Percentiles rank a stretch among this genome's conserved stretches.
These are phyloP conservation scores for Metroxylon sagu DNA, from an alignment of 176 grass and related monocot genomes.

Conservation along the genomic window DNA sequence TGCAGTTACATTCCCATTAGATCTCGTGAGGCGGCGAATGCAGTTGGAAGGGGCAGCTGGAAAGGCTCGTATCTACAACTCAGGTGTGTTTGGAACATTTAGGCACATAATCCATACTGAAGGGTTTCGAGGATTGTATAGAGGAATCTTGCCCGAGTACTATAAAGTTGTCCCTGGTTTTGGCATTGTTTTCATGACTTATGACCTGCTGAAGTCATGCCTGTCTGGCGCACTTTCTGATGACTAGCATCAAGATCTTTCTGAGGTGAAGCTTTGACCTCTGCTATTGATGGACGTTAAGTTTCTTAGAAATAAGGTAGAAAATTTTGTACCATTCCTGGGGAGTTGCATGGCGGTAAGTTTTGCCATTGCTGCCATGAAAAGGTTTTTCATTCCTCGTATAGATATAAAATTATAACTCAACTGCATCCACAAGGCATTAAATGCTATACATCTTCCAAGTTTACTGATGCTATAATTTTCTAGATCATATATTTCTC, in stretches of 20 bases:
- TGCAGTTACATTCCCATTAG: slow-evolving; percentile 88
- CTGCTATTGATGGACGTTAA: no score
- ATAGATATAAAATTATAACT: slow-evolving; percentile 20
- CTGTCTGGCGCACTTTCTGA: slow-evolving; percentile 31
- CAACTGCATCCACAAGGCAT: slow-evolving; percentile 9
- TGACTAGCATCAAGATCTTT: slow-evolving; percentile 20
- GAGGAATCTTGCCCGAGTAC: slow-evolving; percentile 97
- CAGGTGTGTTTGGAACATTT: slow-evolving; percentile 70
- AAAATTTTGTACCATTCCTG: background rate
- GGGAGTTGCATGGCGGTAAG: background rate
- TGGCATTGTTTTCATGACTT: slow-evolving; percentile 95
- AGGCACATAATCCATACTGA: slow-evolving; percentile 61
- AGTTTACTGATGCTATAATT: slow-evolving; percentile 12
- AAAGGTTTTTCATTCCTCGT: background rate
- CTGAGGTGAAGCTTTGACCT: no score
- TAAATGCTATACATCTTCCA: slow-evolving; percentile 14
- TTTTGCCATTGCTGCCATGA: background rate
- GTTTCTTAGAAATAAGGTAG: no score
- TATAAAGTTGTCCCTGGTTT: slow-evolving; percentile 91
- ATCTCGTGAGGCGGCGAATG: slow-evolving; percentile 82
- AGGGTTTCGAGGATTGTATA: slow-evolving; percentile 74
- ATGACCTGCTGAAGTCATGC: slow-evolving; percentile 60
- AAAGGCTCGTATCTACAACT: slow-evolving; percentile 62
- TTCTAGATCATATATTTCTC: background rate
- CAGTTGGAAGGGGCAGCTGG: slow-evolving; percentile 88